Evolutionary conservation across 371 early-diverging fungal genomes (phyloP), one percentile per base, ranked within the genome.

Genomic region (Haplosporangium sp.): DNA sequence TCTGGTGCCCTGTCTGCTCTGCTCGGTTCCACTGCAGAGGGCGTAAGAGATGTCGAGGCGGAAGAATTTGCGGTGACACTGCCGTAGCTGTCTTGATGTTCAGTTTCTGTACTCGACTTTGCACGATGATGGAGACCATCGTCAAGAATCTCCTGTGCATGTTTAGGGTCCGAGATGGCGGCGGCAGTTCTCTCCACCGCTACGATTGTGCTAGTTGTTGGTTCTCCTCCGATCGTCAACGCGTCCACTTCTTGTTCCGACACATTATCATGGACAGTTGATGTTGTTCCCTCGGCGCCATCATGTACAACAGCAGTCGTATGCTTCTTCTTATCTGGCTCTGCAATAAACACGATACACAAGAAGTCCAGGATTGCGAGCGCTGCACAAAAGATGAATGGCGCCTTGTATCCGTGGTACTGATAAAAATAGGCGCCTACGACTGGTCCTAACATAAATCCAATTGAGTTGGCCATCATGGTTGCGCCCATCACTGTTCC

Each of bases 401-500:
- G 94, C 1, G 92, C 91, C 14, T 80, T 72, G 41, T 86, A 85
- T 21, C 94, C 93, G 54, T 87, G 84, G 45, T 86, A 89, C 42
- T 89, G 86, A 69, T 86, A 94, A 1, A 96, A 77, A 48, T 86
- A 81, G 6, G 94, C 95, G 20, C 95, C 96, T 16, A 93, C 62
- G 21, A 92, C 85, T 0, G 96, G 96, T 3, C 96, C 96, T 50
- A 86, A 73, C 40, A 91, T 85, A 69, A 89, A 88, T 18, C 96
- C 86, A 14, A 94, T 73, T 4, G 93, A 87, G 52, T 92, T 90
- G 2, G 91, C 91, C 3, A 88, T 86, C 60, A 94, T 77, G 0
- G 92, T 90, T 2, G 90, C 86, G 11, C 94, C 92, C 90, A 96
- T 94, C 7, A 90, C 93, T 14, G 85, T 80, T 23, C 95, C 96